These are phyloP conservation scores for Actinomucor elegans DNA, from an alignment of 371 early-diverging fungal species.

Conservation along the genomic window DNA sequence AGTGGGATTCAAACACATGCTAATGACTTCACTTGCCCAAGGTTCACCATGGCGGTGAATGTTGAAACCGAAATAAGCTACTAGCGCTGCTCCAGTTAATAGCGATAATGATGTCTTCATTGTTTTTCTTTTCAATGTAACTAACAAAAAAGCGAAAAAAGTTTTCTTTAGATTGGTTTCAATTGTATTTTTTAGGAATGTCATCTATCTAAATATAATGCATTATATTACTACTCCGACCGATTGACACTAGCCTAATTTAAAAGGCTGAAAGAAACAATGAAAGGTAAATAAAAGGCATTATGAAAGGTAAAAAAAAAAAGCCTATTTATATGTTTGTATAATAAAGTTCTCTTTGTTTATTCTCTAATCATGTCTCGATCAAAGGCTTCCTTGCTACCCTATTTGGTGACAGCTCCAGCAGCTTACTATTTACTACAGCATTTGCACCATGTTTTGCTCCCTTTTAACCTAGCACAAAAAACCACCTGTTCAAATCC, in stretches of 20 bases:
- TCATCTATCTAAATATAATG: too few relatives aligned
- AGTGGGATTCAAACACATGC: slow-evolving; percentile 19
- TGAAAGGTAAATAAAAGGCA: background rate
- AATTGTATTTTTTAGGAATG: too few relatives aligned
- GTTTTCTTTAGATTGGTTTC: too few relatives aligned
- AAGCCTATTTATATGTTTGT: too few relatives aligned
- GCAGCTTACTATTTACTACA: slow-evolving; percentile 3
- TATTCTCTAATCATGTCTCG: background rate
- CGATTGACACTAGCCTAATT: too few relatives aligned
- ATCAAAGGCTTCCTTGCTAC: slow-evolving; percentile 1
- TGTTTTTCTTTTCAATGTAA: background rate
- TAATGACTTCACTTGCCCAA: slow-evolving; percentile 15
- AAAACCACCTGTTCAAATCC: slow-evolving; percentile 2
- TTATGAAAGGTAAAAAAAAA: too few relatives aligned
- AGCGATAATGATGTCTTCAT: slow-evolving; percentile 9
- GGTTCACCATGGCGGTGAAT: background rate
- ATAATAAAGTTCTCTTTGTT: background rate
- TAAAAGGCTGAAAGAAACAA: background rate
- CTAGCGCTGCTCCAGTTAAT: background rate
- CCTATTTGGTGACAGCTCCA: slow-evolving; percentile 5
- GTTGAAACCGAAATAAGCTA: background rate
- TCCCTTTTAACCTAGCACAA: slow-evolving; percentile 9
- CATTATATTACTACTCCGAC: too few relatives aligned
- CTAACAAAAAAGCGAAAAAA: background rate
- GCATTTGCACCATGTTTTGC: slow-evolving; percentile 12